phyloP scores from a whole-genome alignment of 139 green algal species.

The Astrephomene gubernaculifera region DNA sequence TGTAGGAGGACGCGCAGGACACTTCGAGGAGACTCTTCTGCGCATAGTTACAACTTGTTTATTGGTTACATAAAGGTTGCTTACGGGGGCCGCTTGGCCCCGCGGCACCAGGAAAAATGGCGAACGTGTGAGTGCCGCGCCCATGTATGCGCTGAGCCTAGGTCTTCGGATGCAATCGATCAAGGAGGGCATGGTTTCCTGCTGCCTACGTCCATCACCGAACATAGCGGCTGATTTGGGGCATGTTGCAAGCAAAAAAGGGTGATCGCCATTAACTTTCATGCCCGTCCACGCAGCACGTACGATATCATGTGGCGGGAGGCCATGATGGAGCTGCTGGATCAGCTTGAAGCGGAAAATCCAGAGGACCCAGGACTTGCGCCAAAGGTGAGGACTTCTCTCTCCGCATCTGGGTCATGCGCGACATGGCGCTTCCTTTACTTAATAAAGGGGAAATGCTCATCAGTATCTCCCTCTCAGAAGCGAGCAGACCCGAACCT shows the following conservation, averaged over 20 bases:
- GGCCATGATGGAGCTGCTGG: constrained; percentile 90
- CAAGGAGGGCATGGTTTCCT: no score
- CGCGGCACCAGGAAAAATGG: constrained; percentile 25
- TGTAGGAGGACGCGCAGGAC: no score
- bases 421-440: no score
- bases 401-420: not conserved
- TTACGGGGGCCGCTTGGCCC: constrained; percentile 12
- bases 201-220: no score
- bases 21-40: constrained; percentile 9
- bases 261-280: not conserved
- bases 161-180: no score
- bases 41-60: not conserved
- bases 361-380: constrained; percentile 75
- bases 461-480: no score
- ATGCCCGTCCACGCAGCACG: constrained; percentile 63
- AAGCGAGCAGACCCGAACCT: no score
- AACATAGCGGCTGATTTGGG: no score
- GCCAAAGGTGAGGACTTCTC: constrained; percentile 61
- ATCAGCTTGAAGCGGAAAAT: constrained; percentile 88
- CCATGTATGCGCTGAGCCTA: no score
- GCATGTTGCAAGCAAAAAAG: no score
- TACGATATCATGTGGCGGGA: constrained; percentile 91
- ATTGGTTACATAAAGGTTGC: not conserved
- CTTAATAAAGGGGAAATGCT: no score
- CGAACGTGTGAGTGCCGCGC: constrained; percentile 50